phyloP scores from a whole-genome alignment of 2,329 filamentous ascomycete species.

The Claviceps humidiphila region DNA sequence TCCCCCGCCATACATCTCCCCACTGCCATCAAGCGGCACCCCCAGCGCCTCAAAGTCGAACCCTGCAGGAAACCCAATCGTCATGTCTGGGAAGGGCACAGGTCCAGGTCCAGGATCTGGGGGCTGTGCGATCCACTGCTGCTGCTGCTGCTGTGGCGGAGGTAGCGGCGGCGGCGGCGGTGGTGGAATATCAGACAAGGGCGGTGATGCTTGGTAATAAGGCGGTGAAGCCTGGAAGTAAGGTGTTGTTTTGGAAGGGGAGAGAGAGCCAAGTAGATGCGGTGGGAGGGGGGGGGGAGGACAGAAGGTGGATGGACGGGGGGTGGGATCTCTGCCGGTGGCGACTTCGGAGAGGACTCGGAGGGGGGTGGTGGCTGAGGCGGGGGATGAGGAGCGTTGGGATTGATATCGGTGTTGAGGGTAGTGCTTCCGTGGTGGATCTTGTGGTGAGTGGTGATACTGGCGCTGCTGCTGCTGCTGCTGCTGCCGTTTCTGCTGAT shows the following conservation, averaged over 20 bases:
- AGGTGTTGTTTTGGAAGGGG: background rate
- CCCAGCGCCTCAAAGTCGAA: conserved; percentile 20
- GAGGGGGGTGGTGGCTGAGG: conserved; percentile 35
- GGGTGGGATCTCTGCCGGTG: conserved; percentile 25
- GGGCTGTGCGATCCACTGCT: conserved; percentile 7
- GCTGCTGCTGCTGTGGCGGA: background rate
- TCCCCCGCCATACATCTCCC: conserved; percentile 18
- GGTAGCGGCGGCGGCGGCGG: too few relatives aligned
- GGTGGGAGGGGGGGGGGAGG: conserved; percentile 10
- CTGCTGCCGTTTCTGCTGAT: background rate
- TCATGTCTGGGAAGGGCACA: conserved; percentile 5
- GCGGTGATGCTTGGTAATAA: background rate
- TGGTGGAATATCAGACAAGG: background rate
- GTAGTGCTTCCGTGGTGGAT: background rate
- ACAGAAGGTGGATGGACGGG: conserved; percentile 5
- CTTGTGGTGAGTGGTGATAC: background rate
- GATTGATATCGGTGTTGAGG: conserved; percentile 6
- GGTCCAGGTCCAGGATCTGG: background rate
- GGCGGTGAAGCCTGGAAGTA: background rate
- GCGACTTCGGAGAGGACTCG: conserved; percentile 45
- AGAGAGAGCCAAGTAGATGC: conserved; percentile 3
- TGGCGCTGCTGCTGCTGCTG: background rate
- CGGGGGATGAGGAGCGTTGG: background rate
- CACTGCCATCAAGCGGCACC: conserved; percentile 13
- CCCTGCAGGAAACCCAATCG: conserved; percentile 12